phyloP scores from a whole-genome alignment of 148 eudicot species.

The Cornus suecica region DNA sequence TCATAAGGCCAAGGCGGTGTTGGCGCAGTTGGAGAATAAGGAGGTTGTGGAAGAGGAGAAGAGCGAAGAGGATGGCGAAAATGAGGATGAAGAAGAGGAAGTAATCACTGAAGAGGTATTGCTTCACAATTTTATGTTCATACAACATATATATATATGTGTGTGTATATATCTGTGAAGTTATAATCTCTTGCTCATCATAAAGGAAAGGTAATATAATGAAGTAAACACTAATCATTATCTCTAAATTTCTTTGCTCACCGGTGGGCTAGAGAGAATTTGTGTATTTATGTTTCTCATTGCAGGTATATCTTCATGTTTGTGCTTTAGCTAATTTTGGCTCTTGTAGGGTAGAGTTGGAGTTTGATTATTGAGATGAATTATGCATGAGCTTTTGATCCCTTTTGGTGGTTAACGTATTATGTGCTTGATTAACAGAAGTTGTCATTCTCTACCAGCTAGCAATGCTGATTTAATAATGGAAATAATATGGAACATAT shows the following conservation, averaged over 20 bases:
- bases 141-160: neutral
- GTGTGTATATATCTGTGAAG: too few relatives aligned
- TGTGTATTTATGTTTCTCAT: neutral
- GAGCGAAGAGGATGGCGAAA: slow-evolving; percentile 36
- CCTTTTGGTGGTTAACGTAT: neutral
- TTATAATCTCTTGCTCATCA: too few relatives aligned
- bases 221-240: too few relatives aligned
- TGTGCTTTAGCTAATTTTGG: neutral
- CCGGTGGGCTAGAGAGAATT: too few relatives aligned
- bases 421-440: neutral
- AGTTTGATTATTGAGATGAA: neutral
- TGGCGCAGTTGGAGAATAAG: slow-evolving; percentile 78
- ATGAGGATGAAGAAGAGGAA: slow-evolving; percentile 60
- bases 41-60: slow-evolving; percentile 46
- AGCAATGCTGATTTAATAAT: too few relatives aligned
- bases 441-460: neutral
- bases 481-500: too few relatives aligned
- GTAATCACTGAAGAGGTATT: slow-evolving; percentile 83
- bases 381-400: neutral
- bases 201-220: too few relatives aligned
- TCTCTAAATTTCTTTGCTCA: too few relatives aligned
- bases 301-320: neutral
- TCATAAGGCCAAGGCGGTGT: slow-evolving; percentile 63
- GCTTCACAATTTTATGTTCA: neutral
- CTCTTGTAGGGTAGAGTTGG: neutral